Evolutionary conservation across 1,284 basidiomycete species (phyloP).

Genomic region (Trichosporon sp.): DNA sequence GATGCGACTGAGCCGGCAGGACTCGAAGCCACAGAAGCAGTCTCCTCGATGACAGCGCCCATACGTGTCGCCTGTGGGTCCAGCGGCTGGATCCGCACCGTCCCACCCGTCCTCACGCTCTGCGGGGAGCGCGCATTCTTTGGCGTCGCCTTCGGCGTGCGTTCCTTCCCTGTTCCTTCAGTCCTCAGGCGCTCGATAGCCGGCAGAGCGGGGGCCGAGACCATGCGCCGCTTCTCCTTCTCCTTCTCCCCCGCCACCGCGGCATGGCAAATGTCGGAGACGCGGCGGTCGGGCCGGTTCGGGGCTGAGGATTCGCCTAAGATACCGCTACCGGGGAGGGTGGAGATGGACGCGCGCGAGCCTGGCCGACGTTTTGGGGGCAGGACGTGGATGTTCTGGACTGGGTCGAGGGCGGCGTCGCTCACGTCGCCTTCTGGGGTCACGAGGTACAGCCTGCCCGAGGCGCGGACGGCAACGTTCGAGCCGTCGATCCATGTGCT

Average conservation of each 20-base stretch:
- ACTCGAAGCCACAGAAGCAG: not conserved
- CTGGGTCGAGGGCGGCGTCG: constrained; percentile 25
- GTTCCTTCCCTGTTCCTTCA: not conserved
- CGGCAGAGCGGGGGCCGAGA: not conserved
- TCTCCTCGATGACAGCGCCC: constrained; percentile 13
- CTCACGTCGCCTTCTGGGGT: constrained; percentile 25
- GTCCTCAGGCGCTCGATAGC: not conserved
- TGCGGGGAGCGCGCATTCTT: not conserved
- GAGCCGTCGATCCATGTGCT: constrained; percentile 33
- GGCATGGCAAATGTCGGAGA: not conserved
- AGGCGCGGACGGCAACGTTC: constrained; percentile 30
- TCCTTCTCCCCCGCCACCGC: not conserved
- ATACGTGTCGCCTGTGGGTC: constrained; percentile 1
- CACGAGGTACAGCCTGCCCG: constrained; percentile 32
- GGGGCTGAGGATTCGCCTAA: constrained; percentile 27
- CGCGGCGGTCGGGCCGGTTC: constrained; percentile 20
- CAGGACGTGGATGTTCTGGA: constrained; percentile 27
- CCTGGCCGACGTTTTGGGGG: constrained; percentile 14
- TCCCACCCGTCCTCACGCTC: constrained; percentile 19
- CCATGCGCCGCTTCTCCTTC: not conserved
- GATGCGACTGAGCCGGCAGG: not conserved
- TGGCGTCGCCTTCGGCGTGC: constrained; percentile 12
- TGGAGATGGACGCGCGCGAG: not conserved
- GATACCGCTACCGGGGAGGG: not conserved
- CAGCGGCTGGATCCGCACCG: constrained; percentile 24